phyloP scores from a whole-genome alignment of 768 basidiomycete species.

The Tulasnella sp. region DNA sequence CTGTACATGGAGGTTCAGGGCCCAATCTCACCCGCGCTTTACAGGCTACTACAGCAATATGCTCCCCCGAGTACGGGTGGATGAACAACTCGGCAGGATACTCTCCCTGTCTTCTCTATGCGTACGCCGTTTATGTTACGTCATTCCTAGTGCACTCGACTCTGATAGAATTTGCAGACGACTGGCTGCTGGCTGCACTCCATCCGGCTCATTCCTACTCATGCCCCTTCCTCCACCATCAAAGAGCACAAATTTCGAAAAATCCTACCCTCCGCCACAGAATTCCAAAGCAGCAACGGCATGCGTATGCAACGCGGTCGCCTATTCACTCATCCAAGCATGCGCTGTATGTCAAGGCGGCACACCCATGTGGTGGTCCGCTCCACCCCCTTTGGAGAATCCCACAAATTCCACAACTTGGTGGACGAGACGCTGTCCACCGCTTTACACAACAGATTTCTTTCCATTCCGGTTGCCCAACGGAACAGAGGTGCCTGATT shows the following conservation, averaged over 20 bases:
- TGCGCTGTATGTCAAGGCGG: background rate
- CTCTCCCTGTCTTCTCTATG: background rate
- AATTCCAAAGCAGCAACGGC: background rate
- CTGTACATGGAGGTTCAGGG: background rate
- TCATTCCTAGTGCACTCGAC: background rate
- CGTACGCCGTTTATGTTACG: background rate
- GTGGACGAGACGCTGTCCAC: background rate
- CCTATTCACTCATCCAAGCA: background rate
- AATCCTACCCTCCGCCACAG: background rate
- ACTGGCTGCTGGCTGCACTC: background rate
- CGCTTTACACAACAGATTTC: background rate
- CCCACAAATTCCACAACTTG: background rate
- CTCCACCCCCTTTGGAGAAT: background rate
- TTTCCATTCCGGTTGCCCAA: background rate
- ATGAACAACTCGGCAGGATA: background rate
- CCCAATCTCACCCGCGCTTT: background rate
- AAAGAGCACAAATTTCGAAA: background rate
- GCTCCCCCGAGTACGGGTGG: background rate
- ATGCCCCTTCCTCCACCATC: background rate
- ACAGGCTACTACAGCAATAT: background rate
- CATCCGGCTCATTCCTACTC: background rate
- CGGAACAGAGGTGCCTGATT: background rate
- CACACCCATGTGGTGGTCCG: background rate
- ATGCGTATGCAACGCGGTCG: background rate
- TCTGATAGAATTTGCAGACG: background rate